Conservation (phyloP, 192 early-diverging fungal genomes). For the Backusella sp. region DNA sequence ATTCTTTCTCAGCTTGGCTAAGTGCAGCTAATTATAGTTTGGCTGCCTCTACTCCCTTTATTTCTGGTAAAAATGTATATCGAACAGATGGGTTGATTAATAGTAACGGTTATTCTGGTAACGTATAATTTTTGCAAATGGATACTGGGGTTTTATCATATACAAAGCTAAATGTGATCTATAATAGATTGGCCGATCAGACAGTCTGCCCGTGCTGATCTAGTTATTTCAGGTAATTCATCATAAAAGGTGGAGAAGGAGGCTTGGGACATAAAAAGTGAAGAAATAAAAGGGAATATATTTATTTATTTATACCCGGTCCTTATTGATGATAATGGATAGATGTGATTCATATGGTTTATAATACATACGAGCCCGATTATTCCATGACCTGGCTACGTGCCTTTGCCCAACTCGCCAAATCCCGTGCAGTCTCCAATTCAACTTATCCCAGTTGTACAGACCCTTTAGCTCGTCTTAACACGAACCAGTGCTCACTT, state of each 20-base stretch:
- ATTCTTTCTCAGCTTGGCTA: conserved; percentile 6
- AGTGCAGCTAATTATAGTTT: background rate
- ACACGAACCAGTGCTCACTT: background rate
- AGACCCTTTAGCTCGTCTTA: background rate
- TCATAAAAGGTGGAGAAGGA: background rate
- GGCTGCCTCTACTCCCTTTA: background rate
- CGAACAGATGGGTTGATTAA: background rate
- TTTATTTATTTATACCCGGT: background rate
- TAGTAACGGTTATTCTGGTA: conserved; percentile 12
- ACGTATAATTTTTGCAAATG: background rate
- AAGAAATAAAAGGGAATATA: background rate
- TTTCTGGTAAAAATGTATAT: conserved; percentile 6
- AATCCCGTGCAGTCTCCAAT: background rate
- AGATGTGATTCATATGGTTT: conserved; percentile 21
- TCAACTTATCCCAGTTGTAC: conserved; percentile 15
- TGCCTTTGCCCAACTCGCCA: background rate
- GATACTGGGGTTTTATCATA: background rate
- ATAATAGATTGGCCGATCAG: conserved; percentile 10
- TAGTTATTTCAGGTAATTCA: conserved; percentile 6
- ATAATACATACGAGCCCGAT: conserved; percentile 5
- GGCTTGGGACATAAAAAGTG: background rate
- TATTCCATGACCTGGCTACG: conserved; percentile 4
- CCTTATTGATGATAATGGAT: background rate
- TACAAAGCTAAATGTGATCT: background rate
- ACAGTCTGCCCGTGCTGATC: conserved; percentile 17